Evolutionary conservation across 768 basidiomycete species (phyloP).

Genomic region (Boletus sensibilis): DNA sequence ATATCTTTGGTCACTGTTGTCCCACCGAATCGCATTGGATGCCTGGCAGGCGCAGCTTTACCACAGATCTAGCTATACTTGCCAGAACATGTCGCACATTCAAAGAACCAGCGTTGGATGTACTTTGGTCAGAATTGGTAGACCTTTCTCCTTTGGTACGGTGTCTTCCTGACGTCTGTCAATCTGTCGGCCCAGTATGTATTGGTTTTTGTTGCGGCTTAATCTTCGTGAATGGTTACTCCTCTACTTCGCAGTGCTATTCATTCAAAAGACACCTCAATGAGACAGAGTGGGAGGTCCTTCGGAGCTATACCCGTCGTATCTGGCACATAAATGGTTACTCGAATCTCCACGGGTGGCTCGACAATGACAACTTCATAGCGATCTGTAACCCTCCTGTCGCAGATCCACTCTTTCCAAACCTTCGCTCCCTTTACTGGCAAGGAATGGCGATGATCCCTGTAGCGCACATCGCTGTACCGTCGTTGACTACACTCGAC

Average conservation of each 20-base stretch:
- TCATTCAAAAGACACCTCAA: neutral
- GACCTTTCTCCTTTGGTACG: neutral
- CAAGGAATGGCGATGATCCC: neutral
- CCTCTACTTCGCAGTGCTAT: neutral
- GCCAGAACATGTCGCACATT: slow-evolving; percentile 4
- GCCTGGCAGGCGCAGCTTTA: no score
- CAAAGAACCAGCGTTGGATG: slow-evolving; percentile 8
- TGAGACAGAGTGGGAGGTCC: slow-evolving; percentile 2
- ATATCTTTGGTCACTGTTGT: neutral
- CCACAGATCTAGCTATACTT: neutral
- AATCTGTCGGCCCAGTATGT: neutral
- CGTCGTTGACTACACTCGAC: neutral
- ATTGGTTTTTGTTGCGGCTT: neutral
- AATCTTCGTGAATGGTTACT: neutral
- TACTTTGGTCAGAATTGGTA: slow-evolving; percentile 4
- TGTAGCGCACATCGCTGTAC: neutral
- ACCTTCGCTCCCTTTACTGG: neutral
- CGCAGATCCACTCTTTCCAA: neutral
- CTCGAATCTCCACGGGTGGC: neutral
- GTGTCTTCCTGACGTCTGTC: slow-evolving; percentile 2
- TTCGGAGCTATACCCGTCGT: slow-evolving; percentile 4
- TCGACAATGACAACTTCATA: neutral
- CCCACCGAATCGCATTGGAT: neutral
- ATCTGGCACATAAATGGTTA: neutral
- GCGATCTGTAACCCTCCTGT: neutral